Base-by-base conservation (phyloP, 2,329 filamentous ascomycete species). In the Lecanicillium sp. region DNA sequence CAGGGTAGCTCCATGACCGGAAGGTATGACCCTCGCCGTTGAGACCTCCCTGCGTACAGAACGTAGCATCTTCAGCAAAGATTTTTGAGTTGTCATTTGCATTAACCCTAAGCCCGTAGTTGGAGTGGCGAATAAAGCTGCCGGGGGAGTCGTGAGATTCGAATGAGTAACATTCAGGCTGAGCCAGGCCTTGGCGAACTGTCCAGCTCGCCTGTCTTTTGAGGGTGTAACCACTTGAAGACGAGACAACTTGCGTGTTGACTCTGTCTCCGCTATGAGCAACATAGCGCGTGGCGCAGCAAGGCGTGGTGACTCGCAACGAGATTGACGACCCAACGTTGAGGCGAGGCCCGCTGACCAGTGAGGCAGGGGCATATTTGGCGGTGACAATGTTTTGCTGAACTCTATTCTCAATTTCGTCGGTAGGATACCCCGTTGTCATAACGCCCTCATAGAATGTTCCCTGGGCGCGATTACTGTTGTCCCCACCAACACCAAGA, bases 401-500 rank as follows among this genome's bases (percentile, higher is more conserved):
- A 1, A 80, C 73, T 0, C 64, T 53, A 52, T 68, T 65, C 54
- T 82, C 78, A 3, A 68, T 74, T 9, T 63, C 66, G 45, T 81
- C 75, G 3, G 71, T 66, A 0, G 78, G 77, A 47, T 79, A 81
- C 1, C 75, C 75, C 0, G 63, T 57, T 12, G 75, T 80, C 74
- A 82, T 78, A 17, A 72, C 75, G 17, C 77, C 78, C 56, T 82
- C 78, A 54, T 81, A 78, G 50, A 78, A 78, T 1, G 76, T 80
- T 18, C 78, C 77, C 50, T 79, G 73, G 1, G 65, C 77, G 33
- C 70, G 49, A 47, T 63, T 59, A 50, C 73, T 78, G 58, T 78
- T 83, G 48, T 82, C 78, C 7, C 78, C 78, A n/a, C 78, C 78
- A 38, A 81, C 80, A n/a, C 78, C 78, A n/a, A 82, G 73, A 42